A percentile compares a stretch with the other conserved stretches of the same genome.
phyloP scores from a whole-genome alignment of 257 asterid species.

The Linaria vulgaris region DNA sequence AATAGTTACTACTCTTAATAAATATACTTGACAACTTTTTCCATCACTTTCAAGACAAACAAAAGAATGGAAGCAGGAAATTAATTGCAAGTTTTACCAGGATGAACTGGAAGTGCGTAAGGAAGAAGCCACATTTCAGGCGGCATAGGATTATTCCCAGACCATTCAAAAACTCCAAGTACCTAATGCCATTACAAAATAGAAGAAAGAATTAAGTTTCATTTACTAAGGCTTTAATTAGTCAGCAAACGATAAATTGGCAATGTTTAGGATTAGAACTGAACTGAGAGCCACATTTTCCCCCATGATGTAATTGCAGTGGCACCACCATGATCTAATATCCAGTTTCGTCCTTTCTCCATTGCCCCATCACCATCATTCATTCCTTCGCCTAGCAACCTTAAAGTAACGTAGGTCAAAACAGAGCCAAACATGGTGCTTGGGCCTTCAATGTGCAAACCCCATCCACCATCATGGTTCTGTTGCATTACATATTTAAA shows the following conservation, averaged over 20 bases:
- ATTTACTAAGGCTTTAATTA: constrained; percentile 2
- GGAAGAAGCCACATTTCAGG: constrained; percentile 99
- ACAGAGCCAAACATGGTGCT: constrained; percentile 99
- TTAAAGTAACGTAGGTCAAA: constrained; percentile 80
- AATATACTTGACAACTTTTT: background rate
- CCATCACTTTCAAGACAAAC: constrained; percentile 22
- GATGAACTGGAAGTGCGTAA: constrained; percentile 82
- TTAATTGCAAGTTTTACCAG: constrained; percentile 53
- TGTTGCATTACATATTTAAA: constrained; percentile 35
- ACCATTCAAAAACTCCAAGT: constrained; percentile 96
- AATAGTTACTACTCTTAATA: background rate
- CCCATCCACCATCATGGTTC: constrained; percentile 99
- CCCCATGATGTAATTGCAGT: constrained; percentile 98
- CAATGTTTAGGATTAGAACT: constrained; percentile 30
- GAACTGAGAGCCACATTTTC: constrained; percentile 98
- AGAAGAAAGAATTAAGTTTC: constrained; percentile 14
- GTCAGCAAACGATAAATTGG: constrained; percentile 11
- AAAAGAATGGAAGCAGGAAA: constrained; percentile 19
- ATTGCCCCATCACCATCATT: constrained; percentile 88
- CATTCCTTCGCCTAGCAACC: constrained; percentile 97
- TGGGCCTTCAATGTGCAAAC: constrained; percentile 97
- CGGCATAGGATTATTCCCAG: constrained; percentile 98
- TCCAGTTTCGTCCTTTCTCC: constrained; percentile 96
- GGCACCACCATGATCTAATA: constrained; percentile 90
- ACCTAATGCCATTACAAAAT: constrained; percentile 49